These are phyloP conservation scores for Delonix regia DNA, from an alignment of 306 rosid species.

Conservation along the genomic window DNA sequence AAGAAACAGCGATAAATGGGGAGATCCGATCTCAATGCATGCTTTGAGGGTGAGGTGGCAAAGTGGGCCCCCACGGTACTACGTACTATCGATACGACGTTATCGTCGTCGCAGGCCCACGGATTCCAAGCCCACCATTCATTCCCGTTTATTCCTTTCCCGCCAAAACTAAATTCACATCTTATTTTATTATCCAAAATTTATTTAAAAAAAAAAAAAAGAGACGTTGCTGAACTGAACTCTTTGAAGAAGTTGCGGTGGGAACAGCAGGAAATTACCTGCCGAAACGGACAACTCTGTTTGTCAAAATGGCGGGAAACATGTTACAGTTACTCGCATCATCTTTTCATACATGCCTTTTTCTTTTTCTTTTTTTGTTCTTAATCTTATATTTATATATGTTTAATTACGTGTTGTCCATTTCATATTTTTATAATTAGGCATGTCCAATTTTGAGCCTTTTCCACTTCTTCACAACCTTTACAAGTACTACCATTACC, in stretches of 20 bases:
- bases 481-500: too few relatives aligned
- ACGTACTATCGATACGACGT: neutral
- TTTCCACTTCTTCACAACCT: too few relatives aligned
- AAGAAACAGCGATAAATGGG: neutral
- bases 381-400: too few relatives aligned
- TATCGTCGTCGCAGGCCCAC: neutral
- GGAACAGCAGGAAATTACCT: neutral
- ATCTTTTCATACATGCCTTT: neutral
- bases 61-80: neutral
- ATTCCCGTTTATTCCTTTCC: conserved; percentile 30
- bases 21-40: neutral
- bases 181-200: neutral
- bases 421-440: neutral
- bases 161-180: neutral
- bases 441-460: too few relatives aligned
- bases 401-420: neutral
- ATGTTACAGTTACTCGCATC: neutral
- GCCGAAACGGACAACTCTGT: neutral
- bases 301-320: conserved; percentile 24
- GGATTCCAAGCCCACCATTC: conserved; percentile 29
- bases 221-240: conserved; percentile 8
- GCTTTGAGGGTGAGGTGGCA: neutral
- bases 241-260: neutral
- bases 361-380: neutral
- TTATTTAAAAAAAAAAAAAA: neutral